Evolutionary conservation across 1,139 yeast genomes (phyloP).

Genomic region (Taphrina flavorubra): DNA sequence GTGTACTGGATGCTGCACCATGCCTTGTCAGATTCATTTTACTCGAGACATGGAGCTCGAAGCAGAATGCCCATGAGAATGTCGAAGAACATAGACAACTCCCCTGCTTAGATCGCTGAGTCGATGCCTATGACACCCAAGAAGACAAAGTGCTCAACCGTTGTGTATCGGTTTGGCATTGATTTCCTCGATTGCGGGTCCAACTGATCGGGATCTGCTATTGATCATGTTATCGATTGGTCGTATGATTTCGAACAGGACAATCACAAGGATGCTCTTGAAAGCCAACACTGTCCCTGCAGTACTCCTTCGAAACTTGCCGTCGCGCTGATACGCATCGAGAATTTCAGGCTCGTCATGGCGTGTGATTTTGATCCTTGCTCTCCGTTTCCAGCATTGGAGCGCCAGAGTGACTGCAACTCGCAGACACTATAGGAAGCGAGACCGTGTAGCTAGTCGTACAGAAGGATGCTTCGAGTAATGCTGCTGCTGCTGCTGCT

Average conservation of each 20-base stretch:
- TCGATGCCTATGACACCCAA: not conserved
- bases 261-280: conserved; percentile 7
- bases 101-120: too few relatives aligned
- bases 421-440: too few relatives aligned
- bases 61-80: too few relatives aligned
- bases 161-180: not conserved
- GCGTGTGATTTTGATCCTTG: conserved; percentile 12
- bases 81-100: not conserved
- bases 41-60: too few relatives aligned
- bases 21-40: too few relatives aligned
- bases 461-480: too few relatives aligned
- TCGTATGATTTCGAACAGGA: not conserved
- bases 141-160: not conserved
- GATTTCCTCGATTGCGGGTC: not conserved
- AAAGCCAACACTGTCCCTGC: conserved; percentile 13
- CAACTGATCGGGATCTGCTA: not conserved
- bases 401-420: not conserved
- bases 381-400: conserved; percentile 9
- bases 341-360: conserved; percentile 11
- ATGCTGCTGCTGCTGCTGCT: too few relatives aligned
- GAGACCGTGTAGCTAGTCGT: too few relatives aligned
- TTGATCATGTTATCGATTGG: conserved; percentile 11
- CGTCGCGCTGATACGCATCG: conserved; percentile 3
- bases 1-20: too few relatives aligned
- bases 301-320: not conserved